Evolutionary conservation across 2,329 filamentous ascomycete species (phyloP).

Genomic region (Drechslera avenae): DNA sequence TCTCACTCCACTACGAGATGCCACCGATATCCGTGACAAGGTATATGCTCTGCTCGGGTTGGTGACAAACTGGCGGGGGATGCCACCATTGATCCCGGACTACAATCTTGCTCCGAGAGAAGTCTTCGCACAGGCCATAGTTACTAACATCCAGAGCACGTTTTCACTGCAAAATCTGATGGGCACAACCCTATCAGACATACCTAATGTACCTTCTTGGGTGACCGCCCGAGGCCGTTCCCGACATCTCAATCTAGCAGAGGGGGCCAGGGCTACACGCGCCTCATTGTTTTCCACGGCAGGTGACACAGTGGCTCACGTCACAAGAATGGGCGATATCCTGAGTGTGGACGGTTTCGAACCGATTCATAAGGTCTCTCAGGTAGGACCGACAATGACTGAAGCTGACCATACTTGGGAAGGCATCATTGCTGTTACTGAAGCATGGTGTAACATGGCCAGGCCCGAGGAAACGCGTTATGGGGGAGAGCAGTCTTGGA

Average conservation of each 20-base stretch:
- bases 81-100: slow-evolving; percentile 5
- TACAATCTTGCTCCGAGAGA: slow-evolving; percentile 1
- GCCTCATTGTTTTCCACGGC: neutral
- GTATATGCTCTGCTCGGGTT: slow-evolving; percentile 19
- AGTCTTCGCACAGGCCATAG: neutral
- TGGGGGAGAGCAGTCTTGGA: neutral
- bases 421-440: neutral
- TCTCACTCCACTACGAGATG: neutral
- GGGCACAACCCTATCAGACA: neutral
- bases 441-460: neutral
- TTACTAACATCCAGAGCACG: neutral
- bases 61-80: slow-evolving; percentile 14
- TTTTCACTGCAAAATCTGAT: neutral
- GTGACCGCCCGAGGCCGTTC: neutral
- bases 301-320: neutral
- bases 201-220: slow-evolving; percentile 1
- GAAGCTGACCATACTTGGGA: neutral
- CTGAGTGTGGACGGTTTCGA: neutral
- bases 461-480: neutral
- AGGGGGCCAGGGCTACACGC: neutral
- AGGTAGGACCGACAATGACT: neutral
- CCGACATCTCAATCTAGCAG: neutral
- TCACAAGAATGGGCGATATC: neutral
- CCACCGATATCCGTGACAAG: slow-evolving; percentile 17
- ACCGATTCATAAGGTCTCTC: neutral